A percentile compares a stretch with the other conserved stretches of the same genome.
These are phyloP conservation scores for Bipolaris cookei DNA, from an alignment of 2,329 filamentous ascomycete genomes.

Conservation along the genomic window DNA sequence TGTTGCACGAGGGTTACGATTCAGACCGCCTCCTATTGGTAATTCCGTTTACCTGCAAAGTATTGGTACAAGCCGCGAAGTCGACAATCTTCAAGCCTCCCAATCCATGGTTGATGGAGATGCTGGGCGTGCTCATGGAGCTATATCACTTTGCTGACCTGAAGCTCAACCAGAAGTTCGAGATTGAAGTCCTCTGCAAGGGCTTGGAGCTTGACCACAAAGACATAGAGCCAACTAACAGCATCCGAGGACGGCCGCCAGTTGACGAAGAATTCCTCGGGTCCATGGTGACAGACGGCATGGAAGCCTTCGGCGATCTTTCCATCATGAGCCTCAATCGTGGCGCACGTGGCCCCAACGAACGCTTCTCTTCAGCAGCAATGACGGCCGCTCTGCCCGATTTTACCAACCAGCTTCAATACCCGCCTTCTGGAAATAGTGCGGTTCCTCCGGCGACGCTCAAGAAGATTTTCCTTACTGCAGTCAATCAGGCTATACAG, in stretches of 20 bases:
- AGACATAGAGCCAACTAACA: slow-evolving; percentile 82
- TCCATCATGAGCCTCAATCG: slow-evolving; percentile 69
- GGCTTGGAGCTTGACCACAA: slow-evolving; percentile 92
- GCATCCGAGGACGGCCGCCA: slow-evolving; percentile 77
- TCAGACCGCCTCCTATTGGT: slow-evolving; percentile 89
- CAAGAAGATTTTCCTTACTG: slow-evolving; percentile 77
- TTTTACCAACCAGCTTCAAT: slow-evolving; percentile 76
- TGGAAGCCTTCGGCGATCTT: slow-evolving; percentile 84
- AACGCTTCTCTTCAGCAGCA: slow-evolving; percentile 76
- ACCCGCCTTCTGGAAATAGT: slow-evolving; percentile 72
- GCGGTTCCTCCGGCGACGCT: slow-evolving; percentile 72
- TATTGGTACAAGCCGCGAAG: slow-evolving; percentile 80
- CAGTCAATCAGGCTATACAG: slow-evolving; percentile 86
- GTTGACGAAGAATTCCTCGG: slow-evolving; percentile 65
- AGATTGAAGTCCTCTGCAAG: slow-evolving; percentile 97
- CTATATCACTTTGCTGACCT: slow-evolving; percentile 91
- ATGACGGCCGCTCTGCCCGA: slow-evolving; percentile 84
- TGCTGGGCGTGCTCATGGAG: slow-evolving; percentile 87
- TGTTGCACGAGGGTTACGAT: slow-evolving; percentile 91
- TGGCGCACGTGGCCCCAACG: slow-evolving; percentile 64
- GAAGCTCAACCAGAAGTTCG: slow-evolving; percentile 96
- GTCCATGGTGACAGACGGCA: slow-evolving; percentile 65
- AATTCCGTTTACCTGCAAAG: slow-evolving; percentile 97
- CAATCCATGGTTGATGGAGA: slow-evolving; percentile 98
- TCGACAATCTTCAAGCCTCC: slow-evolving; percentile 92